Base-by-base conservation (phyloP, 179 eudicot species). In the Actinidia arguta region DNA sequence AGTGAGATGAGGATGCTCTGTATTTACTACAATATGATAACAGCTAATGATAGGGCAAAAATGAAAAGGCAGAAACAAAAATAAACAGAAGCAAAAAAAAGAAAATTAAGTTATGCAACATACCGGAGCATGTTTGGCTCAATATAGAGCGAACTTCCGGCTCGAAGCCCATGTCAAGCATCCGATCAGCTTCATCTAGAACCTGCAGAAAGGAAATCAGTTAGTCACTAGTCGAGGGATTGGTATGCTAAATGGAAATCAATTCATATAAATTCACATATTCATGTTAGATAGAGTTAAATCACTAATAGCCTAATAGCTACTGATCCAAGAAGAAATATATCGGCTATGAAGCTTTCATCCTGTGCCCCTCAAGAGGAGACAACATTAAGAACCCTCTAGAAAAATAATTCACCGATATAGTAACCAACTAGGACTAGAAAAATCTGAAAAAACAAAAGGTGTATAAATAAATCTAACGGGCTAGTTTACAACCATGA, bases 161-260 rank as follows among this genome's bases (percentile, higher is more conserved):
- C 84, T 97, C 99, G 90, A 97, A 97, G 67, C 99, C 98, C 98
- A 95, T 92, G 82, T 97, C 98, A 87, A 95, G 99, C 99, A 97
- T 97, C 44, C 98, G 91, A 87, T 95, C 98, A 68, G 99, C 99
- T 92, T 97, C 99, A 89, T 97, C 99, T 51, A 97, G 91, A 71
- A 97, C 94, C 99, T 94, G 86, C 85, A 83, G 36, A 72, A 55
- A 72, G 22, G 62, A 58, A 44, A 44, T 63, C 54, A 17, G 27
- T 11, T 69, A 31, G 54, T 12, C 24, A 17, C 8, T 69, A 67
- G 56, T 25, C n/a, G 27, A 42, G 36, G 36, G 54, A 20, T 27
- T 20, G 8, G 12, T 54, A 22, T 75, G 39, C 24, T 16, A 74
- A 24, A 9, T 0, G 18, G 4, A 44, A 25, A 50, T 5, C n/a